Conservation (phyloP, 305 asterid genomes). For the Striga hermonthica region DNA sequence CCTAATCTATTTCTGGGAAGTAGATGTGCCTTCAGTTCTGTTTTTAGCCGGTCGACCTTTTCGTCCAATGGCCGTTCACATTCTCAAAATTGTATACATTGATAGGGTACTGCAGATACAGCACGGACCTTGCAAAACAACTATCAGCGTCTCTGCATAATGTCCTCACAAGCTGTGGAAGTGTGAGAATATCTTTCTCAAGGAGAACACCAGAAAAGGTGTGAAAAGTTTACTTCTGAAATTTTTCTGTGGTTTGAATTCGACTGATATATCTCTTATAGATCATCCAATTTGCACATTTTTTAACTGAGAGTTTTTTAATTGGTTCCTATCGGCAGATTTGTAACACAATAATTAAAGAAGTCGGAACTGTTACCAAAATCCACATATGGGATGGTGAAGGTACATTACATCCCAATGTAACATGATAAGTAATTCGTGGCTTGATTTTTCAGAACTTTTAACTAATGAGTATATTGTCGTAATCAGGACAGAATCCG, state of each 20-base stretch:
- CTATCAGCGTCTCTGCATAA: constrained; percentile 64
- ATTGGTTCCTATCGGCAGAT: constrained; percentile 42
- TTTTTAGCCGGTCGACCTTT: no score
- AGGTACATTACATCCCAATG: constrained; percentile 48
- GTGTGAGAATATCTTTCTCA: constrained; percentile 88
- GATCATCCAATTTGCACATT: constrained; percentile 12
- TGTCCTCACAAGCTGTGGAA: constrained; percentile 84
- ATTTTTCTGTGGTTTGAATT: constrained; percentile 17
- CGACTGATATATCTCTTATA: neutral
- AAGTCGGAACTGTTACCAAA: constrained; percentile 75
- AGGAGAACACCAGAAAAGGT: constrained; percentile 98
- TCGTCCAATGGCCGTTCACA: constrained; percentile 4
- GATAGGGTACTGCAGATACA: constrained; percentile 80
- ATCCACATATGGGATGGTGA: constrained; percentile 90
- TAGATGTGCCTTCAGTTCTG: no score
- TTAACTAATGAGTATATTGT: constrained; percentile 31
- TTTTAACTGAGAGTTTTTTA: constrained; percentile 4
- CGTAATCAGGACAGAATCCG: constrained; percentile 79
- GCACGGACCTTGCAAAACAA: constrained; percentile 87
- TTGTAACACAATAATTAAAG: constrained; percentile 60
- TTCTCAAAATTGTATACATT: constrained; percentile 31
- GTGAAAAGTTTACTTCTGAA: constrained; percentile 25
- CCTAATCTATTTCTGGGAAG: no score
- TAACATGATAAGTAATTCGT: constrained; percentile 19
- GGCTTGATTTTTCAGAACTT: constrained; percentile 28